Base-by-base conservation (phyloP, 345 rosid genomes). In the Viola odorata region DNA sequence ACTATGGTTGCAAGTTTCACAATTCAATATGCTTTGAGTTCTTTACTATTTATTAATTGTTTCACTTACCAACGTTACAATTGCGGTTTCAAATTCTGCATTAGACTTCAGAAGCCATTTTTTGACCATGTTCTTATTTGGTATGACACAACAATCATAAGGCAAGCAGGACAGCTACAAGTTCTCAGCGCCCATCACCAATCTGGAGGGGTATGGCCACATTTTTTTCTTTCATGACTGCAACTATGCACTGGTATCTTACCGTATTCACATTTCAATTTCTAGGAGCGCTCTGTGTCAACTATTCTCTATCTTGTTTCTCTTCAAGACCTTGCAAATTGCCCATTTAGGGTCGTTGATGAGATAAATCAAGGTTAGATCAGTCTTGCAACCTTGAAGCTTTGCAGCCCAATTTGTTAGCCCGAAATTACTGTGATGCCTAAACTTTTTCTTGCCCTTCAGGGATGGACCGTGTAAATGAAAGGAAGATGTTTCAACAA, bases 401-500 rank as follows among this genome's bases (percentile, higher is more conserved):
- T n/a, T n/a, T n/a, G n/a, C n/a, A n/a, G n/a, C n/a, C n/a, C n/a
- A n/a, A n/a, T n/a, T n/a, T n/a, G n/a, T n/a, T n/a, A n/a, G n/a
- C n/a, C n/a, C n/a, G n/a, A n/a, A n/a, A n/a, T n/a, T n/a, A n/a
- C n/a, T n/a, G n/a, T 47, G 49, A 45, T 17, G 55, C 48, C 40
- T 57, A 17, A 13, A 13, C 9, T 17, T 61, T 37, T 37, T 41
- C 37, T 60, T 39, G 47, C 50, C 62, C 50, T 57, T 41, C 83
- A 92, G 97, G 96, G 71, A 92, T 92, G 98, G 97, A 92, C 71
- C 97, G 96, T 5, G 74, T 90, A 66, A 92, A 92, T 51, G 97
- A 92, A 77, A 81, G 98, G 60, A 92, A 92, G 77, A 92, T 92
- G 98, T 89, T 92, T 82, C 97, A 92, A 73, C 97, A 92, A 58